Conservation (phyloP, 2,329 filamentous ascomycete genomes). For the Colletotrichum horii region DNA sequence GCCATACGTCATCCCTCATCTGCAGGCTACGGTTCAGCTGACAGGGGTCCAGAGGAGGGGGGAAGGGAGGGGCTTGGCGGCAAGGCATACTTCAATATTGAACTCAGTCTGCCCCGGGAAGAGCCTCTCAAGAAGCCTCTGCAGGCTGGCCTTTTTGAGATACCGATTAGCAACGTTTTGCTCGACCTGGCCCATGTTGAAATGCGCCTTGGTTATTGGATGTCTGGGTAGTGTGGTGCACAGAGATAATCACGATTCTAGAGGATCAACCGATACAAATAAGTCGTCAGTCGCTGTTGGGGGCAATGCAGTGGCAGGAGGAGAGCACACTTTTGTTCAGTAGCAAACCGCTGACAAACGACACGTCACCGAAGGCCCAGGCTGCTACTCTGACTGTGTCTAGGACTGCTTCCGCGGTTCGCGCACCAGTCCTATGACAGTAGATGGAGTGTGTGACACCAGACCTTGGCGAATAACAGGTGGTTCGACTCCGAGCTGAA, state of each 20-base stretch:
- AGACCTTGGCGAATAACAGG: background rate
- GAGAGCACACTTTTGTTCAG: background rate
- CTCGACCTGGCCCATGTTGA: background rate
- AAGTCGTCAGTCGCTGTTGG: background rate
- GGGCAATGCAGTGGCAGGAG: background rate
- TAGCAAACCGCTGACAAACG: background rate
- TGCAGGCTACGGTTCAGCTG: constrained; percentile 20
- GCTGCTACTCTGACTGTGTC: background rate
- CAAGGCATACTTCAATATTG: constrained; percentile 28
- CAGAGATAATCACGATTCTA: background rate
- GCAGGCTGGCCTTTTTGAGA: constrained; percentile 29
- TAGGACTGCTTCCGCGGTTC: background rate
- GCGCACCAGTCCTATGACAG: background rate
- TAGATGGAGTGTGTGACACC: background rate
- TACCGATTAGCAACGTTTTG: constrained; percentile 31
- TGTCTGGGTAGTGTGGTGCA: background rate
- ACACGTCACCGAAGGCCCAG: background rate
- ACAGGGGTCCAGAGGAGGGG: background rate
- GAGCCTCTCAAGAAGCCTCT: constrained; percentile 27
- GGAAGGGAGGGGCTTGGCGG: background rate
- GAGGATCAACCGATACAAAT: background rate
- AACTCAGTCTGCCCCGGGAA: constrained; percentile 31
- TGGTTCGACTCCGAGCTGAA: background rate
- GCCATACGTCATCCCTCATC: constrained; percentile 34
- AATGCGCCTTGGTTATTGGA: background rate